phyloP scores from a whole-genome alignment of 2,329 filamentous ascomycete species.

The Fusarium neocosmosporiellum region DNA sequence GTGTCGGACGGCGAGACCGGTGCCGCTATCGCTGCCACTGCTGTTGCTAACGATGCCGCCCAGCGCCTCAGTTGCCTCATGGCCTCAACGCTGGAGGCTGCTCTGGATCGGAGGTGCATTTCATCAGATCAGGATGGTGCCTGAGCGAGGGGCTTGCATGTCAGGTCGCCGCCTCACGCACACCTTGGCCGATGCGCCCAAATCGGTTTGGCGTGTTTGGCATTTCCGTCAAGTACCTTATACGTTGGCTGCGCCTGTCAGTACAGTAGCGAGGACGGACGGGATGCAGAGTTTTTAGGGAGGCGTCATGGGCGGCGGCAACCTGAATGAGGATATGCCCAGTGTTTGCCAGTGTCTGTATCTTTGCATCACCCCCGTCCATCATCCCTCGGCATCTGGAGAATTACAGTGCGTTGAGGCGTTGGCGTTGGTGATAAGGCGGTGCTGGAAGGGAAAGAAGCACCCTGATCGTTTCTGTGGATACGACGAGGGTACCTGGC shows the following conservation, averaged over 20 bases:
- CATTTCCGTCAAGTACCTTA: constrained; percentile 17
- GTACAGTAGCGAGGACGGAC: constrained; percentile 4
- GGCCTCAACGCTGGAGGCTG: constrained; percentile 21
- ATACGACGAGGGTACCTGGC: constrained; percentile 39
- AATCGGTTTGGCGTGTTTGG: constrained; percentile 20
- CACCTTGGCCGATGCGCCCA: constrained; percentile 25
- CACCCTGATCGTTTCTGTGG: constrained; percentile 28
- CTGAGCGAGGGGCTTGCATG: constrained; percentile 37
- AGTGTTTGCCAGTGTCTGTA: neutral
- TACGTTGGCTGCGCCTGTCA: constrained; percentile 14
- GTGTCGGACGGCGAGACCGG: constrained; percentile 43
- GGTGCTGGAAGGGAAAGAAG: constrained; percentile 15
- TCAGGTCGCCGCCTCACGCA: constrained; percentile 29
- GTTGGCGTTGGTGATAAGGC: neutral
- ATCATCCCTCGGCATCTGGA: constrained; percentile 13
- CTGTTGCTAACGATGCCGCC: constrained; percentile 29
- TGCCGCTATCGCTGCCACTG: constrained; percentile 26
- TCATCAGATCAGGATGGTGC: constrained; percentile 27
- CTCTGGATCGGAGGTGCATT: constrained; percentile 28
- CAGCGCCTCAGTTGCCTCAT: constrained; percentile 22
- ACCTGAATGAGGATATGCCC: constrained; percentile 16
- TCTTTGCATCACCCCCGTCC: neutral
- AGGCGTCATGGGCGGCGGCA: constrained; percentile 20
- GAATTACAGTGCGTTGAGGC: neutral
- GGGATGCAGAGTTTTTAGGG: constrained; percentile 21